Conservation (phyloP, 768 basidiomycete genomes). For the Hericium erinaceus region DNA sequence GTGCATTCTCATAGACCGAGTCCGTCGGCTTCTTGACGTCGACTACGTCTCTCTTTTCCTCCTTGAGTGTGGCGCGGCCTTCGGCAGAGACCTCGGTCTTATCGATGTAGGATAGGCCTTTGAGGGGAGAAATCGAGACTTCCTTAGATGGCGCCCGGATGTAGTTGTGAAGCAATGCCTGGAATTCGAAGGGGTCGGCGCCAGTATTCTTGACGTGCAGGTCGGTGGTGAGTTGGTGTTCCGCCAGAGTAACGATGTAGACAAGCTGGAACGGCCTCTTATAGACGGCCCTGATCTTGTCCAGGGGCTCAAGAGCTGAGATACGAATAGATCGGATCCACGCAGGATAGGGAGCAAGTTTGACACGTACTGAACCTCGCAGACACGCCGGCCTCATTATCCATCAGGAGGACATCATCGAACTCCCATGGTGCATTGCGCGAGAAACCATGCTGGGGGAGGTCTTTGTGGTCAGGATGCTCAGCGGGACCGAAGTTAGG, state of each 20-base stretch:
- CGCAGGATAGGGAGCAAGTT: neutral
- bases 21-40: constrained; percentile 64
- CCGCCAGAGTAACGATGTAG: constrained; percentile 75
- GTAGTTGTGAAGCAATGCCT: constrained; percentile 91
- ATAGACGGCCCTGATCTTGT: constrained; percentile 50
- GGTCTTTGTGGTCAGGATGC: constrained; percentile 57
- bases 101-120: constrained; percentile 62
- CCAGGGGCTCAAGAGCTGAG: constrained; percentile 55
- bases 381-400: constrained; percentile 65
- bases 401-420: constrained; percentile 51
- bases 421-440: constrained; percentile 69
- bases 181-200: constrained; percentile 62
- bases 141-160: constrained; percentile 54
- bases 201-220: constrained; percentile 67
- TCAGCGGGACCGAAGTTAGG: constrained; percentile 84
- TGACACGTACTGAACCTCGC: constrained; percentile 59
- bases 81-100: constrained; percentile 62
- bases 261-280: constrained; percentile 57
- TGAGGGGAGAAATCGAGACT: constrained; percentile 55
- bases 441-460: constrained; percentile 90
- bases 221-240: constrained; percentile 66
- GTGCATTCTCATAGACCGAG: constrained; percentile 64
- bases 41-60: constrained; percentile 52
- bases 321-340: too few relatives aligned
- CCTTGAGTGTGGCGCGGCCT: constrained; percentile 38